Evolutionary conservation across 2,329 filamentous ascomycete species (phyloP).

Genomic region (Cordyceps farinosa): DNA sequence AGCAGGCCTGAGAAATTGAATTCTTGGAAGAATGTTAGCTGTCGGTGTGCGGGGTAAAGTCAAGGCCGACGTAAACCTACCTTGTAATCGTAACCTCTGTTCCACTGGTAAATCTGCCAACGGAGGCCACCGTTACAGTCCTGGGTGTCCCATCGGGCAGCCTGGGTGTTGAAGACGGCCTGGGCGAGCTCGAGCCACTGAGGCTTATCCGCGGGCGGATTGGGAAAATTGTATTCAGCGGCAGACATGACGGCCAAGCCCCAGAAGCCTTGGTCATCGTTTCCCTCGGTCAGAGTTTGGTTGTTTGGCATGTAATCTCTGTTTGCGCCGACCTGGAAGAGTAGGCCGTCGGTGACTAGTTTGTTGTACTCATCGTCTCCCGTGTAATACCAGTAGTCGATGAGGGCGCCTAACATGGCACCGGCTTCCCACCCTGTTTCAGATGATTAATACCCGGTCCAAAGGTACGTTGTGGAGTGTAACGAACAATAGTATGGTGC

Average conservation of each 20-base stretch:
- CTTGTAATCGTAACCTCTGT: constrained; percentile 75
- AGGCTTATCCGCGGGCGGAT: constrained; percentile 58
- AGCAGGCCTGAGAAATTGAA: constrained; percentile 59
- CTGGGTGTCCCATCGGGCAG: constrained; percentile 64
- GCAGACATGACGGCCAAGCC: constrained; percentile 77
- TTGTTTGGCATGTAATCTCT: constrained; percentile 64
- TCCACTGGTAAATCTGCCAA: constrained; percentile 84
- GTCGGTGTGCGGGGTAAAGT: background rate
- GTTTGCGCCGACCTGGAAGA: constrained; percentile 58
- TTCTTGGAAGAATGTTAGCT: constrained; percentile 38
- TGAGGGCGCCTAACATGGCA: constrained; percentile 65
- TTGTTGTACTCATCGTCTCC: constrained; percentile 63
- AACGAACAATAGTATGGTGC: constrained; percentile 53
- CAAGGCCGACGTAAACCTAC: background rate
- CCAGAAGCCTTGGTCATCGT: constrained; percentile 83
- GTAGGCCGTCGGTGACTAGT: constrained; percentile 54
- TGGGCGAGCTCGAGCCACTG: constrained; percentile 72
- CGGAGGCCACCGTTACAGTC: constrained; percentile 72
- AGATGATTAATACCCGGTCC: background rate
- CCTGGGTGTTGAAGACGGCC: constrained; percentile 78
- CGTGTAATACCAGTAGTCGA: constrained; percentile 71
- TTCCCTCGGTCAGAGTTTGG: constrained; percentile 59
- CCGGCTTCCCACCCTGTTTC: constrained; percentile 64
- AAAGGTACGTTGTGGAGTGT: constrained; percentile 35
- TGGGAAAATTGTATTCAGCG: constrained; percentile 70